Conservation (phyloP, 1,284 basidiomycete genomes). For the Butyriboletus appendiculatus region DNA sequence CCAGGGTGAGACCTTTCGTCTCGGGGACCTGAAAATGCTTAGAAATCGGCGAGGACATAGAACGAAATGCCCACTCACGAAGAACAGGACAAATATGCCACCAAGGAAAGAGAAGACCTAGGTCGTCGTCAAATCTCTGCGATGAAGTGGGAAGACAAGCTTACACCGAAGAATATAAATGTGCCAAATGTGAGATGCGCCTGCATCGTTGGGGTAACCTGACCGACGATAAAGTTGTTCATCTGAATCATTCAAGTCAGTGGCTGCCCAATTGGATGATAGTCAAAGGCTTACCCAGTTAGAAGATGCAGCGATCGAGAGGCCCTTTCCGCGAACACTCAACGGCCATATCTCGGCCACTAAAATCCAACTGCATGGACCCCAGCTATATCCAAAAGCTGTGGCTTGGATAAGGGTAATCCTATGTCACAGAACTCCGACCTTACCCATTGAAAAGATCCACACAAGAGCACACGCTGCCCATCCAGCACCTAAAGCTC, state of each 20-base stretch:
- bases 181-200: conserved; percentile 59
- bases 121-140: conserved; percentile 1
- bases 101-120: conserved; percentile 64
- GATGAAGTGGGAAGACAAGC: conserved; percentile 16
- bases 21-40: conserved; percentile 52
- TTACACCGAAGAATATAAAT: conserved; percentile 68
- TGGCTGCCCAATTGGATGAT: background rate
- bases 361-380: conserved; percentile 68
- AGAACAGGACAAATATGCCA: conserved; percentile 61
- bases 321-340: conserved; percentile 65
- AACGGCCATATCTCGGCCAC: conserved; percentile 69
- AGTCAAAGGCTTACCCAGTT: conserved; percentile 55
- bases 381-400: conserved; percentile 72
- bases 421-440: background rate
- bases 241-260: conserved; percentile 44
- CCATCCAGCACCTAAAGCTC: conserved; percentile 54
- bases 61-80: conserved; percentile 42
- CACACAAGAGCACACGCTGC: conserved; percentile 64
- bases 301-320: conserved; percentile 68
- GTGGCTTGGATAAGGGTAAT: background rate
- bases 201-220: conserved; percentile 69
- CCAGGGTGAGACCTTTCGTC: conserved; percentile 65
- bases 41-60: background rate
- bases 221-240: conserved; percentile 72
- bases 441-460: conserved; percentile 62